Evolutionary conservation across 495 filamentous ascomycete species (phyloP), one percentile per base, ranked within the genome.

Genomic region (Penicillium mononematosum): DNA sequence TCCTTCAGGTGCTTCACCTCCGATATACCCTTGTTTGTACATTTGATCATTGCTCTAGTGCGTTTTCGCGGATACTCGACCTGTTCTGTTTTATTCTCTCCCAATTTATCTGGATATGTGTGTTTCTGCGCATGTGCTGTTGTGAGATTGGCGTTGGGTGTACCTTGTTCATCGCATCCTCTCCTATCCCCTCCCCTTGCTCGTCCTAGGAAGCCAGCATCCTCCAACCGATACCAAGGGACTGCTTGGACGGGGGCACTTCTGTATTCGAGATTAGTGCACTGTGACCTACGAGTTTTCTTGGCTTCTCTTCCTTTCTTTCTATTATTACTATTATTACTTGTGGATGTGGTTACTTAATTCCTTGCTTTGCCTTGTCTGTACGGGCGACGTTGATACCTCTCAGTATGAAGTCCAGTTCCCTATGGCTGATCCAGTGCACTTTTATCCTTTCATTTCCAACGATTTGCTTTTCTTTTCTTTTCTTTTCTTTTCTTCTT

Each of bases 11-110:
- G 66, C 59, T 64, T 71, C 59, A 65, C 62, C 65, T 70, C 61
- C 66, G 63, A 72, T 78, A 78, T 78, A 78, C 75, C 75, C 75
- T 72, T 75, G 68, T 64, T 73, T 77, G 75, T 77, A 76, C 65
- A 72, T 78, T 73, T 70, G 64, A 61, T 73, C 51, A 58, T 62
- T 65, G 50, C 58, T 71, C 36, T 59, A 56, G 50, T 63, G 50
- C 55, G 55, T 62, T 63, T 55, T 57, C 55, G 59, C 54, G 61
- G 53, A 60, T 59, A 57, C 59, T 64, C 55, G 54, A 55, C 48
- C 59, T 53, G 53, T 64, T 65, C 63, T 66, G 29, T 57, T 60
- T 58, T 58, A 29, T 58, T 56, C 55, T 62, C 48, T 65, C 55
- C 58, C 53, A 56, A 65, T 60, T 60, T 55, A 61, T 61, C 58